These are phyloP conservation scores for Trichoderma atroviride DNA, from an alignment of 2,329 filamentous ascomycete species.

Conservation along the genomic window DNA sequence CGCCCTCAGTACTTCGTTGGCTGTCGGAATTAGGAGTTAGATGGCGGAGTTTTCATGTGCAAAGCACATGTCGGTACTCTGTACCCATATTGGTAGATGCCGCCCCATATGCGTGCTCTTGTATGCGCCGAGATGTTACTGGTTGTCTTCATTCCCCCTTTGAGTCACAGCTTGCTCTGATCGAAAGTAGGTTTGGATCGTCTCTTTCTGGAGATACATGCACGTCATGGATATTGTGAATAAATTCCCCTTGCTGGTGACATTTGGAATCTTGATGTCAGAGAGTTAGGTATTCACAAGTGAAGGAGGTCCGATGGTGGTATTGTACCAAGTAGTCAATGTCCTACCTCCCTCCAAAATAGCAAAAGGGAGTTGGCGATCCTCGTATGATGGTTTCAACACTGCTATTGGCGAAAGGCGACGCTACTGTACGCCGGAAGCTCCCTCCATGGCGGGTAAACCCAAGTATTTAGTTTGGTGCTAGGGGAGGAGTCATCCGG, in stretches of 20 bases:
- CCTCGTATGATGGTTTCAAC: not conserved
- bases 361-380: not conserved
- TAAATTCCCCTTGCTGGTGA: not conserved
- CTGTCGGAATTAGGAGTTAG: constrained; percentile 7
- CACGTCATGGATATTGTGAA: not conserved
- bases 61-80: not conserved
- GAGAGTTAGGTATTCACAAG: not conserved
- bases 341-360: not conserved
- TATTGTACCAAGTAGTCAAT: not conserved
- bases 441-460: not conserved
- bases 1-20: not conserved
- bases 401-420: not conserved
- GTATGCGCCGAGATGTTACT: not conserved
- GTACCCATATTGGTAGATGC: not conserved
- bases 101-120: not conserved
- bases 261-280: not conserved
- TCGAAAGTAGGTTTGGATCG: not conserved
- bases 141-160: not conserved
- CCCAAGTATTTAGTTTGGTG: not conserved
- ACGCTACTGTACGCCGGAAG: not conserved
- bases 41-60: not conserved
- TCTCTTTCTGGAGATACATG: not conserved
- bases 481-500: constrained; percentile 18
- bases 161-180: not conserved
- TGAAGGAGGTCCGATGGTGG: not conserved